These are phyloP conservation scores for Rhizodiscina lignyota DNA, from an alignment of 495 filamentous ascomycete species.

Conservation along the genomic window DNA sequence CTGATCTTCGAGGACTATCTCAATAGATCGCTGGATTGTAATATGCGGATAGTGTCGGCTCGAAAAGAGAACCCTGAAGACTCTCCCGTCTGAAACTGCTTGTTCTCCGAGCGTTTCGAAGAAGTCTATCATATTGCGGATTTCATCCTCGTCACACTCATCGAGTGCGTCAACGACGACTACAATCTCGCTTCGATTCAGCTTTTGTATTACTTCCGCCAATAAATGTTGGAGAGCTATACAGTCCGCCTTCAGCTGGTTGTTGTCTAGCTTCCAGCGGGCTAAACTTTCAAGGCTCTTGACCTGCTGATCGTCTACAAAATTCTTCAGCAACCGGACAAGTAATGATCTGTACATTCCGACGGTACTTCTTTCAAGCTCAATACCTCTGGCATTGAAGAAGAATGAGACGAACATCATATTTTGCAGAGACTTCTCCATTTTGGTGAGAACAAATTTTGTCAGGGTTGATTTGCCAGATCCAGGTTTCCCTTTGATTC, in stretches of 20 bases:
- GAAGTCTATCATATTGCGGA: too few relatives aligned
- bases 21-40: too few relatives aligned
- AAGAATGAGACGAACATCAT: slow-evolving; percentile 19
- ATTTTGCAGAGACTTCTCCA: neutral
- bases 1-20: too few relatives aligned
- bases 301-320: slow-evolving; percentile 2
- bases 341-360: too few relatives aligned
- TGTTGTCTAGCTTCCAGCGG: neutral
- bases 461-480: slow-evolving; percentile 9
- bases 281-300: too few relatives aligned
- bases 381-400: slow-evolving; percentile 19
- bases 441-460: slow-evolving; percentile 5
- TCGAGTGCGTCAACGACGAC: slow-evolving; percentile 6
- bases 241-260: slow-evolving; percentile 1
- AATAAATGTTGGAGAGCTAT: slow-evolving; percentile 1
- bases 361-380: too few relatives aligned
- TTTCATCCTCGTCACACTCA: too few relatives aligned
- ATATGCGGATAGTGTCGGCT: too few relatives aligned
- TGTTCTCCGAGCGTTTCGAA: too few relatives aligned
- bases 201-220: neutral
- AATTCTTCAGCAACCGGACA: too few relatives aligned
- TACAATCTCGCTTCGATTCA: neutral
- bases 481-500: slow-evolving; percentile 12
- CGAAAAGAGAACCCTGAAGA: too few relatives aligned
- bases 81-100: too few relatives aligned